Evolutionary conservation across 1,284 basidiomycete genomes (phyloP).

Genomic region (Ceratobasidium sp.): DNA sequence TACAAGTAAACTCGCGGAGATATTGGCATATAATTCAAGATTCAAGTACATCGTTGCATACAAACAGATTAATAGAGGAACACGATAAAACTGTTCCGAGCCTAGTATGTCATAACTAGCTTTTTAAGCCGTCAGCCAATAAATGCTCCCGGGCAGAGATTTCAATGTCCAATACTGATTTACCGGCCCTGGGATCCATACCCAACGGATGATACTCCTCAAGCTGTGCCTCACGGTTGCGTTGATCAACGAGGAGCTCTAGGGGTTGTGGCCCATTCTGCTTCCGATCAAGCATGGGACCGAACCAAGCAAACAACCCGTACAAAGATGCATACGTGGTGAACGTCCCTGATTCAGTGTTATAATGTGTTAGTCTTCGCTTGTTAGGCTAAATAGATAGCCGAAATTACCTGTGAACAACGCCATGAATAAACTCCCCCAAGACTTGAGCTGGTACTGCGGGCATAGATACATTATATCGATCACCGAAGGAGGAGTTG

Average conservation of each 20-base stretch:
- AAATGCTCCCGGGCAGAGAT: background rate
- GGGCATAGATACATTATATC: conserved; percentile 11
- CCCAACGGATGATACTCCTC: background rate
- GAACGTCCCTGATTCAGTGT: background rate
- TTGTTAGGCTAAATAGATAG: background rate
- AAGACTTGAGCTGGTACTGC: conserved; percentile 8
- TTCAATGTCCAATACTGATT: background rate
- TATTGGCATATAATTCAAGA: no score
- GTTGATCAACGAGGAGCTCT: background rate
- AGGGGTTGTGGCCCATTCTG: background rate
- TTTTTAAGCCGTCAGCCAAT: background rate
- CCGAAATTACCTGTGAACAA: conserved; percentile 1
- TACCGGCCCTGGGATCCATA: background rate
- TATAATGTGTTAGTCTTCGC: background rate
- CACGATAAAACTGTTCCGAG: no score
- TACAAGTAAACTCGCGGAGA: no score
- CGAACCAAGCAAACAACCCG: conserved; percentile 1
- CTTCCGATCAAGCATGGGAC: background rate
- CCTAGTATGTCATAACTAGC: no score
- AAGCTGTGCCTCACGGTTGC: background rate
- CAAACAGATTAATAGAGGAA: no score
- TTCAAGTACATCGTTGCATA: no score
- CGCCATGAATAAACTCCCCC: conserved; percentile 9
- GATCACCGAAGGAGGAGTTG: background rate
- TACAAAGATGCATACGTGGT: background rate